A percentile compares a stretch with the other conserved stretches of the same genome.
These are phyloP conservation scores for Suillus hirtellus DNA, from an alignment of 768 basidiomycete species.

Conservation along the genomic window DNA sequence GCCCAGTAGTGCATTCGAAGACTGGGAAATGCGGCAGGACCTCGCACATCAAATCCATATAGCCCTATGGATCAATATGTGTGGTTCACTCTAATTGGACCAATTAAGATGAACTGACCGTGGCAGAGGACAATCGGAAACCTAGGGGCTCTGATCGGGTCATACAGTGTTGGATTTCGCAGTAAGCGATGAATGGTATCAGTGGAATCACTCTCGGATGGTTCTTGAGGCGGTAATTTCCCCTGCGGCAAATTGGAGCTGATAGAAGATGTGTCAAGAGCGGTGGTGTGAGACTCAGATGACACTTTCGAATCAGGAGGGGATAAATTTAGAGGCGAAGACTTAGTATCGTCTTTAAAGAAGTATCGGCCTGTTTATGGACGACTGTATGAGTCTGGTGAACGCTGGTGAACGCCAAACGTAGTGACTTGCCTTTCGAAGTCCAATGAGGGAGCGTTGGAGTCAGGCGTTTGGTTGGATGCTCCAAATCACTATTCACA, in stretches of 20 bases:
- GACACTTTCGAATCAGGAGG: background rate
- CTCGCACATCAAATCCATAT: conserved; percentile 93
- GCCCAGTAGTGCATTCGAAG: conserved; percentile 94
- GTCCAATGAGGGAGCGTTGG: background rate
- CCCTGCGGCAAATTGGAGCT: background rate
- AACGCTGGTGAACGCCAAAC: background rate
- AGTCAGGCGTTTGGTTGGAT: background rate
- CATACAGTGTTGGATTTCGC: conserved; percentile 71
- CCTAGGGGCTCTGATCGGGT: conserved; percentile 78
- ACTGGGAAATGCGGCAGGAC: conserved; percentile 78
- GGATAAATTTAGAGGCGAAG: background rate
- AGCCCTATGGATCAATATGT: conserved; percentile 52
- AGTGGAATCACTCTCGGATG: conserved; percentile 19
- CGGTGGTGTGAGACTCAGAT: background rate
- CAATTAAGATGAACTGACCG: conserved; percentile 50
- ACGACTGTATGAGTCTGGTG: background rate
- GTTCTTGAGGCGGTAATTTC: conserved; percentile 9
- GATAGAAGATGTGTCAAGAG: background rate
- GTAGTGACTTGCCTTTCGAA: background rate
- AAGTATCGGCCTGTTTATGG: background rate
- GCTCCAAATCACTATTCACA: background rate
- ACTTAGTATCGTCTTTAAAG: background rate
- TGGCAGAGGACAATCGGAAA: conserved; percentile 96
- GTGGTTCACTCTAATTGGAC: background rate
- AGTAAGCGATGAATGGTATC: conserved; percentile 73